A percentile compares a stretch with the other conserved stretches of the same genome.
These are phyloP conservation scores for Haberlea rhodopensis DNA, from an alignment of 257 asterid species.

Conservation along the genomic window DNA sequence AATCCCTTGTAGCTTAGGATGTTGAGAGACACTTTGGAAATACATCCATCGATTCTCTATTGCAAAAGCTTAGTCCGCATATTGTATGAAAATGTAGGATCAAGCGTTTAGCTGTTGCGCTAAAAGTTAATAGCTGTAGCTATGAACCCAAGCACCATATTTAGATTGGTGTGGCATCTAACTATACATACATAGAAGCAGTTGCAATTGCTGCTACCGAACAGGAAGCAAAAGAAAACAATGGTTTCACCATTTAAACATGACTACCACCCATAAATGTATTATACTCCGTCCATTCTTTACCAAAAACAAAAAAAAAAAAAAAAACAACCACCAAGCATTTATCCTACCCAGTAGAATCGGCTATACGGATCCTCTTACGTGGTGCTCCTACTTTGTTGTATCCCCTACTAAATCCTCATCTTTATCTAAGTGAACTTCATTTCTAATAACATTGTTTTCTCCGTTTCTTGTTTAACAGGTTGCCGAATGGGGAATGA, in stretches of 20 bases:
- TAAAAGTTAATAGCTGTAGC: neutral
- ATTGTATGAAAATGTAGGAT: neutral
- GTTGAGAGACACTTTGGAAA: neutral
- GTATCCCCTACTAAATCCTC: no score
- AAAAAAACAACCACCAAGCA: no score
- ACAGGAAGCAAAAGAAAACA: neutral
- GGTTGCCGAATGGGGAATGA: slow-evolving; percentile 52
- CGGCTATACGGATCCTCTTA: no score
- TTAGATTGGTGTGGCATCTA: neutral
- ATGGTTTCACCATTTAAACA: no score
- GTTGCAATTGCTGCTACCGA: neutral
- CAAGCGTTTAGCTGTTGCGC: neutral
- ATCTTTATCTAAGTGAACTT: no score
- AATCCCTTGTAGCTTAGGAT: neutral
- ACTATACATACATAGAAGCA: neutral
- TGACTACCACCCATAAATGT: no score
- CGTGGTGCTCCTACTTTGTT: no score
- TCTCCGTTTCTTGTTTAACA: slow-evolving; percentile 21
- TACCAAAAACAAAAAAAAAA: no score
- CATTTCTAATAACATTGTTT: no score
- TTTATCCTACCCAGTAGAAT: no score
- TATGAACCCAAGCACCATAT: neutral
- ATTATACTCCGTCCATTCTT: no score
- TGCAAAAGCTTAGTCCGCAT: neutral
- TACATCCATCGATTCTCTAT: neutral